phyloP scores from a whole-genome alignment of 2,329 filamentous ascomycete species.

The Macrophomina tecta region DNA sequence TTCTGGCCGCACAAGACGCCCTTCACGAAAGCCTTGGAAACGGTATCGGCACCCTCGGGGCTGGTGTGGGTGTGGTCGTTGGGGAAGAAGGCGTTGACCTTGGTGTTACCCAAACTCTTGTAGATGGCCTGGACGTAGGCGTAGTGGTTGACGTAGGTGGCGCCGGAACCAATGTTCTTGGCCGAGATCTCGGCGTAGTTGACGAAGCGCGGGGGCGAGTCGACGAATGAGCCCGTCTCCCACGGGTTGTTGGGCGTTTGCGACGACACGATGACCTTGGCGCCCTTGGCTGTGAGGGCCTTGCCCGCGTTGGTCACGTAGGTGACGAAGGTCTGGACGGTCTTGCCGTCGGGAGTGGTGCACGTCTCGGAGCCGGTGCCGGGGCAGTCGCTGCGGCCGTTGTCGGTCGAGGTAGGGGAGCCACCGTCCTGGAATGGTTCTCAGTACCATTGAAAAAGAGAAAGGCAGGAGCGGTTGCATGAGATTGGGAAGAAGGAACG shows the following conservation, averaged over 20 bases:
- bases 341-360: slow-evolving; percentile 53
- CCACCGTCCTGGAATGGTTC: slow-evolving; percentile 52
- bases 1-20: slow-evolving; percentile 56
- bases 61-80: slow-evolving; percentile 69
- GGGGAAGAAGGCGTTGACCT: slow-evolving; percentile 54
- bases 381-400: slow-evolving; percentile 64
- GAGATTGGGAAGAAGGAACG: background rate
- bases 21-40: slow-evolving; percentile 65
- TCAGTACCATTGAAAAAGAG: slow-evolving; percentile 21
- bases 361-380: slow-evolving; percentile 61
- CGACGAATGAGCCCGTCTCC: slow-evolving; percentile 59
- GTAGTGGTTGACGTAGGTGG: slow-evolving; percentile 62
- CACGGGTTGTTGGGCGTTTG: slow-evolving; percentile 67
- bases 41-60: slow-evolving; percentile 59
- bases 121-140: slow-evolving; percentile 56
- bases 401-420: slow-evolving; percentile 59
- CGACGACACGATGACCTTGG: slow-evolving; percentile 60
- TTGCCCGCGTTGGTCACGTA: slow-evolving; percentile 64
- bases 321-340: slow-evolving; percentile 63
- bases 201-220: slow-evolving; percentile 59
- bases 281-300: slow-evolving; percentile 60
- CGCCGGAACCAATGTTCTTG: slow-evolving; percentile 25
- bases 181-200: slow-evolving; percentile 31
- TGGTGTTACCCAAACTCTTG: slow-evolving; percentile 31
- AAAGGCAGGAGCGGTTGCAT: too few relatives aligned